phyloP scores from a whole-genome alignment of 768 basidiomycete species.

The Gyrodon lividus region DNA sequence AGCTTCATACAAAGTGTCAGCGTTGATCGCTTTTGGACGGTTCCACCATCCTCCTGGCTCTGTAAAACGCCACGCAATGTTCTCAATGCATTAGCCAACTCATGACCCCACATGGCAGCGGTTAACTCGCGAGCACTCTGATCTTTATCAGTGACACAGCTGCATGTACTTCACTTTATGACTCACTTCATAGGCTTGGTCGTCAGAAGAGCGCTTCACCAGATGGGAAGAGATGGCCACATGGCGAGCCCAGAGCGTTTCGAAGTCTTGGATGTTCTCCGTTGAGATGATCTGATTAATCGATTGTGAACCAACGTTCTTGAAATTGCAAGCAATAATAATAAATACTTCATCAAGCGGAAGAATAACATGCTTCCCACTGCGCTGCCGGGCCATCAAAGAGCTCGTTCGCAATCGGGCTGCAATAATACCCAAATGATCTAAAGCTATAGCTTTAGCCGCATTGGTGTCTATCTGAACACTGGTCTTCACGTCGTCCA shows the following conservation, averaged over 20 bases:
- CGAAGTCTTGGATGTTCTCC: constrained; percentile 49
- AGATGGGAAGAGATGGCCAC: constrained; percentile 67
- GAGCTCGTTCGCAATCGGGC: constrained; percentile 68
- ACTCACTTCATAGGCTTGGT: constrained; percentile 78
- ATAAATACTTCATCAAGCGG: constrained; percentile 69
- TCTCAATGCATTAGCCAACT: constrained; percentile 69
- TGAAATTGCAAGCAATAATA: not conserved
- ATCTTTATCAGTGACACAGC: not conserved
- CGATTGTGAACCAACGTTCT: not conserved
- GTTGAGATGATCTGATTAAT: constrained; percentile 50
- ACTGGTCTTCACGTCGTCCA: constrained; percentile 78
- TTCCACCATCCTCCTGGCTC: constrained; percentile 37
- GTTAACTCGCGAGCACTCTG: constrained; percentile 81
- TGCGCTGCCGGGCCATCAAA: constrained; percentile 35
- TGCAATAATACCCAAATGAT: constrained; percentile 92
- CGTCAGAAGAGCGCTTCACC: constrained; percentile 67
- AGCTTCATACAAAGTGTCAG: constrained; percentile 52
- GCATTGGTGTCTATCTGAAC: constrained; percentile 73
- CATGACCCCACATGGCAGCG: constrained; percentile 78
- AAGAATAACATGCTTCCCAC: constrained; percentile 41
- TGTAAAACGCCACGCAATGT: constrained; percentile 52
- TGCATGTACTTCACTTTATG: not conserved
- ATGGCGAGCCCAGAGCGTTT: constrained; percentile 60
- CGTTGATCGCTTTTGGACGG: constrained; percentile 12
- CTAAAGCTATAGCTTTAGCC: constrained; percentile 84